Evolutionary conservation across 106 monocot genomes (phyloP), one percentile per base, ranked within the genome.

Genomic region (Allium sativum): DNA sequence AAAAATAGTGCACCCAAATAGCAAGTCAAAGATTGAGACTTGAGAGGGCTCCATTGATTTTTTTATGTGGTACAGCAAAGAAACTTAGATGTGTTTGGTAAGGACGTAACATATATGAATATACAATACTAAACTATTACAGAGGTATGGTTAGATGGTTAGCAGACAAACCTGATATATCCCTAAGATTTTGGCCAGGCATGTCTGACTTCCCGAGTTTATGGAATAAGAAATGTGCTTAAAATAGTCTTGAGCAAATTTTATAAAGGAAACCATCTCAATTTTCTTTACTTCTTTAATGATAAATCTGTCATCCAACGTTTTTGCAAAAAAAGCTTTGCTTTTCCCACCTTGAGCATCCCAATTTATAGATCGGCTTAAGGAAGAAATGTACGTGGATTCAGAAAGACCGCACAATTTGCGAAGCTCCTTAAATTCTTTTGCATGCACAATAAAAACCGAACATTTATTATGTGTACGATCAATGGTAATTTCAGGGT

Each of bases 151-250:
- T 12, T 11, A 11, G 48, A 50, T 50, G 15, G 15, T 50, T 50
- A 11, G 48, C 44, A 21, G 8, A 53, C 64, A 47, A 31, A 79
- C 79, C 79, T 79, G 79, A 61, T 79, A 79, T 70, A 79, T 74
- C 61, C 79, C 79, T 41, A 79, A 50, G 31, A 79, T 70, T 79
- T 79, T 79, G 53, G 79, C 79, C 21, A 79, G 70, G 17, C 79
- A 79, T 51, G 79, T 74, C 56, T 69, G 66, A 21, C 63, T 79
- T 40, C 65, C 63, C 11, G 74, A 55, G 51, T 18, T 69, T 44
- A 74, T 48, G 43, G 66, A 74, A 20, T 59, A 31, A 55, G 59
- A 60, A 56, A 79, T 61, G 62, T 74, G 67, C 48, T 56, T 42
- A 48, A 79, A 79, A 61, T 79, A 79, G 15, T 74, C 70, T 1